These are phyloP conservation scores for Staphylotrichum tortipilum DNA, from an alignment of 495 filamentous ascomycete genomes.

Conservation along the genomic window DNA sequence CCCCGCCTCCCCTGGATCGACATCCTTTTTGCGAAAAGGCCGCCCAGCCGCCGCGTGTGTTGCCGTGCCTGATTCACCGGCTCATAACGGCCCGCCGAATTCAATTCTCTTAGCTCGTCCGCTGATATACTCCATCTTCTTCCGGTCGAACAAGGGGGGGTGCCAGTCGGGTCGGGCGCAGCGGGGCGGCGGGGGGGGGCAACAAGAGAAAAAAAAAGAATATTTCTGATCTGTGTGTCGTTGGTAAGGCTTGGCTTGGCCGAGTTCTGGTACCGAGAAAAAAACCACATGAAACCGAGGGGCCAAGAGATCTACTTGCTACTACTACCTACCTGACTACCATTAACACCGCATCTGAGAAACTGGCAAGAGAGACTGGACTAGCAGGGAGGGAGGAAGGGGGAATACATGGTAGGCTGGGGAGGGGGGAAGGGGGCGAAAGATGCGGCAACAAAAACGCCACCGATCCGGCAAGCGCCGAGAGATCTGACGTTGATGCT, in stretches of 20 bases:
- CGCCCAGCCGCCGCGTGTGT: constrained; percentile 5
- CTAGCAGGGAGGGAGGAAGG: no score
- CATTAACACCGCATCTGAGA: no score
- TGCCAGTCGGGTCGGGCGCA: no score
- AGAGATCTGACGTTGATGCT: constrained; percentile 1
- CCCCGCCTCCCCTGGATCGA: constrained; percentile 4
- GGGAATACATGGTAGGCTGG: no score
- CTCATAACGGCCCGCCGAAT: background rate
- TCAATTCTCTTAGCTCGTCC: background rate
- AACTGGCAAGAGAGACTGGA: no score
- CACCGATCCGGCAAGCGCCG: background rate
- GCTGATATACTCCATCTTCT: background rate
- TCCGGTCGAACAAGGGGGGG: background rate
- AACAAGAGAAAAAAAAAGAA: no score
- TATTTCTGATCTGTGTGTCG: no score
- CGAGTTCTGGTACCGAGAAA: no score
- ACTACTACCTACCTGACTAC: no score
- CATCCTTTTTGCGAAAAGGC: background rate
- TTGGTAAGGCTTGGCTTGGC: no score
- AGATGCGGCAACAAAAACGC: background rate
- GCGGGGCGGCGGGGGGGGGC: no score
- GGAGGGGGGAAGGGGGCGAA: background rate
- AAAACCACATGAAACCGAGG: no score
- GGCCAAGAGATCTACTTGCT: background rate
- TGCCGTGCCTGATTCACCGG: constrained; percentile 21